Evolutionary conservation across 257 asterid species (phyloP).

Genomic region (Leonotis leonurus): DNA sequence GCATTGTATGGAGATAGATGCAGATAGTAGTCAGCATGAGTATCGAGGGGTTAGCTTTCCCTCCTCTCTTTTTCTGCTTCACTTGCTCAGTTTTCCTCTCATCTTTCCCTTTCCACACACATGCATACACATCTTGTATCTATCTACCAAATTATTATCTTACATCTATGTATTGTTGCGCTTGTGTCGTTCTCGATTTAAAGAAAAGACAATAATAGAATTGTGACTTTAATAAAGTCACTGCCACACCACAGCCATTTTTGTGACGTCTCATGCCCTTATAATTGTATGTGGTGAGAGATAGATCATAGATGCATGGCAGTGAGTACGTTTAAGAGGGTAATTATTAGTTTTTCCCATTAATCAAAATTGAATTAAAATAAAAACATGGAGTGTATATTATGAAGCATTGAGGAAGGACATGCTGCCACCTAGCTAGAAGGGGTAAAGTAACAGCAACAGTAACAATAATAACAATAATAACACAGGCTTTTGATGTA

Average conservation of each 20-base stretch:
- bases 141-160: no score
- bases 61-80: background rate
- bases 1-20: no score
- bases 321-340: no score
- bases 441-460: background rate
- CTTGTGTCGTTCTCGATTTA: slow-evolving; percentile 11
- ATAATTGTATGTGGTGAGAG: background rate
- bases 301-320: background rate
- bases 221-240: slow-evolving; percentile 26
- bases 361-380: no score
- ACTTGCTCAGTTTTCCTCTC: background rate
- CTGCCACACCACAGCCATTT: background rate
- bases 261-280: slow-evolving; percentile 1
- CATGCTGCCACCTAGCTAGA: no score
- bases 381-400: no score
- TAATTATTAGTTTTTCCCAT: background rate
- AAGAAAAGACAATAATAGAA: slow-evolving; percentile 19
- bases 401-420: no score
- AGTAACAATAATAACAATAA: no score
- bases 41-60: no score
- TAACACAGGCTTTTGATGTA: background rate
- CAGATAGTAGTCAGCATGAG: no score
- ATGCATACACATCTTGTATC: background rate
- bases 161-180: background rate
- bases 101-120: slow-evolving; percentile 1